Base-by-base conservation (phyloP, 1,139 yeast species). In the Blastobotrys elegans region DNA sequence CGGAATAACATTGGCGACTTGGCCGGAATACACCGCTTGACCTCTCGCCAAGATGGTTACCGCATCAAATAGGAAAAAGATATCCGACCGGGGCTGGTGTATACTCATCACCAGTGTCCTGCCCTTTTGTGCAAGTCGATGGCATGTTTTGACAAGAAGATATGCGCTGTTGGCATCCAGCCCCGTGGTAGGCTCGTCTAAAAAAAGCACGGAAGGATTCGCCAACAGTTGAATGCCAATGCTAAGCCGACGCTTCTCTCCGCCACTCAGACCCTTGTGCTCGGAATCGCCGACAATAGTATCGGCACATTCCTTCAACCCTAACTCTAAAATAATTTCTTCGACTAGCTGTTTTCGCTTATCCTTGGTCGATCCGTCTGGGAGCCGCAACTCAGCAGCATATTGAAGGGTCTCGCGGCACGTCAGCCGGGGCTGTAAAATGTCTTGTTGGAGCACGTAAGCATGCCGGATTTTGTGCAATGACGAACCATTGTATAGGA, bases 121-220 rank as follows among this genome's bases (percentile, higher is more conserved):
- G 0, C 94, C 92, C 16, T 78, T 73, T 29, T 74, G 66, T 0
- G 83, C 75, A 33, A 80, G 58, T 53, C 76, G 74, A 54, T 78
- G 77, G 51, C 88, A 71, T 0, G 86, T 78, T 48, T 75, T 71
- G n/a, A 86, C 76, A 41, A 87, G 69, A 51, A 80, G 70, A 55
- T 73, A 77, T 0, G 95, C 89, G 10, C 89, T 80, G 47, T 81
- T 79, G 2, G 95, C 83, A 62, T 88, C 96, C 30, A 88, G 68
- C 0, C 96, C 96, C 0, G 96, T 86, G 0, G 96, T 88, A 1
- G 96, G 95, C 59, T 88, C 96, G 62, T 88, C 96, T 40, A 88
- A 67, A 57, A 87, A 86, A 53, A 88, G 66, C 1, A 87, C 68
- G 0, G 90, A 80, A 0, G 96, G 96, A 53, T 80, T 82, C 2